Evolutionary conservation across 208 protist species (phyloP), one percentile per base, ranked within the genome.

Genomic region (Trypanosoma platydactyli): DNA sequence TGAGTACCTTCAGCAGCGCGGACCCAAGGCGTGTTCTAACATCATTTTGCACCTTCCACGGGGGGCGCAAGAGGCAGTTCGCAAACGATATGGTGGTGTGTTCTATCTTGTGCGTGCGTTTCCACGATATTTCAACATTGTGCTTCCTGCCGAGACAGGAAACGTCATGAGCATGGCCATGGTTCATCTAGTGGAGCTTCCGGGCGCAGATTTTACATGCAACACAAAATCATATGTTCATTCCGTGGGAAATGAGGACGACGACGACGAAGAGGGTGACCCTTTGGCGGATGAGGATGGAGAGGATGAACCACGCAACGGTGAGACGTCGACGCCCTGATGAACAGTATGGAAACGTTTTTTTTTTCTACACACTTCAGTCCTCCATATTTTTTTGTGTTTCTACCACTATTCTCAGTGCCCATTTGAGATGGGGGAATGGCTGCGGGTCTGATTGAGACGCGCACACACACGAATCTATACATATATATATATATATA

Each of bases 61-160:
- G 45, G 88, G 88, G 1, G 91, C 91, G n/a, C 86, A 90, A 54
- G 85, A 93, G 18, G 64, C 75, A 3, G 58, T 96, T 25, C 71
- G 77, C 22, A 89, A 87, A 66, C 77, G 81, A 18, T 80, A 94
- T 64, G 86, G 88, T 30, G 84, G 85, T 27, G 54, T 94, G 24
- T 94, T 87, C 76, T 86, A 89, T 73, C 80, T 94, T 54, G 71
- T 91, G 18, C 64, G 69, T 46, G 81, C 80, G 58, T 86, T 86
- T 42, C 86, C 88, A 3, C 75, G 88, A 57, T 91, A 91, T 68
- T 96, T 96, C 64, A 84, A 77, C 52, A 59, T 94, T n/a, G 86
- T 96, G 9, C 63, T 96, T n/a, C 67, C 72, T 49, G 74, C 68
- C 1, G 86, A 92, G 25, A 81, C 29, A 15, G 64, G 67, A 5